These are phyloP conservation scores for Cardamine resedifolia DNA, from an alignment of 345 rosid genomes.

Conservation along the genomic window DNA sequence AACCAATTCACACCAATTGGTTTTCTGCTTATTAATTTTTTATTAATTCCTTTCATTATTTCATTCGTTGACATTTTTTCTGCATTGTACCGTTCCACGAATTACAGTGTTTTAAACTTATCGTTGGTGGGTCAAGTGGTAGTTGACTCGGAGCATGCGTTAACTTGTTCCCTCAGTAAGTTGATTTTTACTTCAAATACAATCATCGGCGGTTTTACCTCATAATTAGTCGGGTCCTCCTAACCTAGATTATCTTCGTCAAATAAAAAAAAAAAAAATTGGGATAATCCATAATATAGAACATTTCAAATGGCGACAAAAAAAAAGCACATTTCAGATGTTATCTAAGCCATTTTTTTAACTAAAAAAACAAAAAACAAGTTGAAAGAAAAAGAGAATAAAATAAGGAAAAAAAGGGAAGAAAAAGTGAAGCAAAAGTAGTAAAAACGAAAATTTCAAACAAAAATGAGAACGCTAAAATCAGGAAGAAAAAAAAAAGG, in stretches of 20 bases:
- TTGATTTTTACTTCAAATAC: no score
- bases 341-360: no score
- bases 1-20: neutral
- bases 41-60: neutral
- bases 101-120: neutral
- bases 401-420: no score
- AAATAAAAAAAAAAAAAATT: no score
- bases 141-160: neutral
- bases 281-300: no score
- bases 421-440: neutral
- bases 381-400: neutral
- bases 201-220: no score
- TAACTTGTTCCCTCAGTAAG: no score
- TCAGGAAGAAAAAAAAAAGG: neutral
- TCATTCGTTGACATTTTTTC: neutral
- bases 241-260: no score
- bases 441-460: neutral
- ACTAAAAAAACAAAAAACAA: neutral
- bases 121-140: neutral
- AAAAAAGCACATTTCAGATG: no score
- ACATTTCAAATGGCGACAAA: no score
- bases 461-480: slow-evolving; percentile 16
- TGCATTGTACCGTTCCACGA: neutral
- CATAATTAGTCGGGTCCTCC: neutral
- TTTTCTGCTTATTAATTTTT: neutral